Evolutionary conservation across 2,329 filamentous ascomycete species (phyloP).

Genomic region (Hymenoscyphus salicellus): DNA sequence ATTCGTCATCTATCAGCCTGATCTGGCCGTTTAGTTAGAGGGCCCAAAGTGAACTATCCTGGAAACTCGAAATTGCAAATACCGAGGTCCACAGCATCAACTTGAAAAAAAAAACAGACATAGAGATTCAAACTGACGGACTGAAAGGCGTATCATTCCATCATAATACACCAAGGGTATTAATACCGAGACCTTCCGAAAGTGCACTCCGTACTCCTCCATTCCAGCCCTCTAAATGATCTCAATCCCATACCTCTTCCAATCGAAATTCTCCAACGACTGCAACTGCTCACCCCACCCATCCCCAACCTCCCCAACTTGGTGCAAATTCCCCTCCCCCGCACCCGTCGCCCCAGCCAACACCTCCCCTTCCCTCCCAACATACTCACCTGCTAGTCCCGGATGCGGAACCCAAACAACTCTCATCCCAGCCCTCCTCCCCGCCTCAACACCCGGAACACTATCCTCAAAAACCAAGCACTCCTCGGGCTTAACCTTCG

Average conservation of each 20-base stretch:
- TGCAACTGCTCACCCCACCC: slow-evolving; percentile 58
- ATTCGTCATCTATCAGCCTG: no score
- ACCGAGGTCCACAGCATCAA: no score
- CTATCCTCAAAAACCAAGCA: slow-evolving; percentile 96
- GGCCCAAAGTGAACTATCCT: no score
- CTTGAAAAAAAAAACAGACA: background rate
- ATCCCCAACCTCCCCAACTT: slow-evolving; percentile 60
- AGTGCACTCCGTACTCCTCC: no score
- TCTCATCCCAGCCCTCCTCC: slow-evolving; percentile 88
- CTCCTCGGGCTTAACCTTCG: slow-evolving; percentile 72
- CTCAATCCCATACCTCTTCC: slow-evolving; percentile 57
- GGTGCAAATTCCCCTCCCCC: slow-evolving; percentile 44
- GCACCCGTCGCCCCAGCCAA: slow-evolving; percentile 69
- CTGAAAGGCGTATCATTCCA: no score
- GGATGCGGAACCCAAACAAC: slow-evolving; percentile 89
- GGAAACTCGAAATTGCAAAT: no score
- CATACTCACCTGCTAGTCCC: slow-evolving; percentile 71
- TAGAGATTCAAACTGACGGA: no score
- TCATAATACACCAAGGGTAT: no score
- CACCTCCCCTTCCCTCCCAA: slow-evolving; percentile 73
- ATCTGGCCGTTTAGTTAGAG: no score
- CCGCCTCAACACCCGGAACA: slow-evolving; percentile 88
- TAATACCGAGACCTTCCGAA: no score
- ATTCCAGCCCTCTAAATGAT: background rate
- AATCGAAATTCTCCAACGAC: slow-evolving; percentile 54